phyloP scores from a whole-genome alignment of 2,329 filamentous ascomycete genomes.

The Arthrobotrys sinensis region DNA sequence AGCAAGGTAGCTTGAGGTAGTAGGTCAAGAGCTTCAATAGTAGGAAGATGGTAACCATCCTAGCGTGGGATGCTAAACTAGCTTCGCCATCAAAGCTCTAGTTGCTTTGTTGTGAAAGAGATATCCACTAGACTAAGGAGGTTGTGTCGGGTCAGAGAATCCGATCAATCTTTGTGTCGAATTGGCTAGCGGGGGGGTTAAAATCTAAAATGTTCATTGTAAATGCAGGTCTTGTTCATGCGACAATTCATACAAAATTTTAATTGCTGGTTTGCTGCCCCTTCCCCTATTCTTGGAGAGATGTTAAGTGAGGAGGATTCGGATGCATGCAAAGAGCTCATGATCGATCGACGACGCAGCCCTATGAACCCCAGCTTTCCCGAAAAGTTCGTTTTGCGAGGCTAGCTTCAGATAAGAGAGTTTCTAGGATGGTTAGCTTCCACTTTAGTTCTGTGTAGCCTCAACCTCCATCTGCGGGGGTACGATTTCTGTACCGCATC shows the following conservation, averaged over 20 bases:
- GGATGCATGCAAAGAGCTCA: conserved; percentile 33
- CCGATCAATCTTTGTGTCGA: conserved; percentile 8
- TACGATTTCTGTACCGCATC: conserved; percentile 4
- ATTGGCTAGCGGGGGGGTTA: not conserved
- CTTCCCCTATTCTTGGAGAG: not conserved
- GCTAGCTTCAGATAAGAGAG: conserved; percentile 27
- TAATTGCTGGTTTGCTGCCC: not conserved
- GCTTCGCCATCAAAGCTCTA: conserved; percentile 19
- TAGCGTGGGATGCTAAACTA: conserved; percentile 23
- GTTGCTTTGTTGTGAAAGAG: conserved; percentile 1
- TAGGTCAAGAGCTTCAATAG: conserved; percentile 9
- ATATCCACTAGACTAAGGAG: not conserved
- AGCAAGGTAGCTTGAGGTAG: conserved; percentile 6
- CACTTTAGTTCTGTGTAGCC: conserved; percentile 15
- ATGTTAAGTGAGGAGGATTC: not conserved
- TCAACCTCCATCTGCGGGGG: conserved; percentile 27
- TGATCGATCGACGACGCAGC: conserved; percentile 50
- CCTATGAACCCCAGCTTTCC: conserved; percentile 59
- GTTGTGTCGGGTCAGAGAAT: not conserved
- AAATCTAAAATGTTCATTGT: too few relatives aligned
- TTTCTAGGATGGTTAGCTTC: not conserved
- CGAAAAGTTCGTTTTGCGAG: conserved; percentile 13
- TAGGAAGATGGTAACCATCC: not conserved
- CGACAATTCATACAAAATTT: conserved; percentile 11
- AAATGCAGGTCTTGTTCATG: not conserved